Evolutionary conservation across 345 rosid species (phyloP).

Genomic region (Pistacia integerrima): DNA sequence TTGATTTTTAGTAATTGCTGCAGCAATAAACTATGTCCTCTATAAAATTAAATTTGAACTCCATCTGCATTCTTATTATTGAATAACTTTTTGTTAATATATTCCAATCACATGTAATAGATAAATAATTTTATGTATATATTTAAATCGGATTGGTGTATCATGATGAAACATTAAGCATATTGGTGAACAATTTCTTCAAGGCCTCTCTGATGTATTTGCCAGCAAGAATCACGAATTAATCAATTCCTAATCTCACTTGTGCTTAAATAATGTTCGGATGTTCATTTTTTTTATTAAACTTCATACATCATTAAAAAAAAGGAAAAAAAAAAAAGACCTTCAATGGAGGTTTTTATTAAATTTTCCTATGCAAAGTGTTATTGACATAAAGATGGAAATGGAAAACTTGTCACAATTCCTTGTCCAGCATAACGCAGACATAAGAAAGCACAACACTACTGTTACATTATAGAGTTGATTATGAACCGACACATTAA

Average conservation of each 20-base stretch:
- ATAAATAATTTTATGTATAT: neutral
- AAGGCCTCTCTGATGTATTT: neutral
- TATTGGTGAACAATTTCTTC: neutral
- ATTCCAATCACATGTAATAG: neutral
- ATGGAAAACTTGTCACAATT: neutral
- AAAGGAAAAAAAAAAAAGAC: no score
- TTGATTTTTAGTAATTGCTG: no score
- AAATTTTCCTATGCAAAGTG: neutral
- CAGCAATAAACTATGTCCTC: no score
- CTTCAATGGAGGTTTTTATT: no score
- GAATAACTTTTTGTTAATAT: neutral
- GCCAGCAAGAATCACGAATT: neutral
- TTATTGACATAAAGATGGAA: neutral
- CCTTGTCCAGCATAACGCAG: no score
- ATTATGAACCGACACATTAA: neutral
- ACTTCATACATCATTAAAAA: neutral
- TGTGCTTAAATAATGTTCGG: neutral
- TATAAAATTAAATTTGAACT: no score
- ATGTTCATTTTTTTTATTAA: no score
- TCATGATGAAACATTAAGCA: neutral
- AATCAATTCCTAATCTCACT: neutral
- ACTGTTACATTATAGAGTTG: neutral
- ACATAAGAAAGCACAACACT: neutral
- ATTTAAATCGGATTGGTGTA: neutral
- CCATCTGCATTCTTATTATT: no score